Conservation (phyloP, 1,284 basidiomycete genomes). For the Polyporus tsugae region DNA sequence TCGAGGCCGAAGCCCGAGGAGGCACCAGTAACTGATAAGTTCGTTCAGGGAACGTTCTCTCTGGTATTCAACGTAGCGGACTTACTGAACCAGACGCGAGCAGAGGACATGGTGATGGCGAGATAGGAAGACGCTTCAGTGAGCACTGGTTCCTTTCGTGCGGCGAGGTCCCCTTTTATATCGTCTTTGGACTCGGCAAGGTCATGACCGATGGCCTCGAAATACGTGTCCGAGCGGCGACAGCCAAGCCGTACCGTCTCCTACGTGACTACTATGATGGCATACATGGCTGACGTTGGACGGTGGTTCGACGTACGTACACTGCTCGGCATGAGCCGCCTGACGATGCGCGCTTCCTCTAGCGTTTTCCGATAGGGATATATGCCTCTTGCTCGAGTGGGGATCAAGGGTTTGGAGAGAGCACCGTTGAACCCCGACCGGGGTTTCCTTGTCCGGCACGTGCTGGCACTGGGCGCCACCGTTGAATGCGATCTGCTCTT, state of each 20-base stretch:
- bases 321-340: background rate
- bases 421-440: too few species aligned
- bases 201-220: too few species aligned
- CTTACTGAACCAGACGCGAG: slow-evolving; percentile 32
- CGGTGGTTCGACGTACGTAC: background rate
- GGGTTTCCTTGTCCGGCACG: too few species aligned
- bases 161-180: background rate
- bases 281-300: too few species aligned
- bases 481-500: too few species aligned
- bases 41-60: background rate
- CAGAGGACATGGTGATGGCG: slow-evolving; percentile 11
- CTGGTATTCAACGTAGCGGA: background rate
- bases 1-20: slow-evolving; percentile 44
- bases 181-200: background rate
- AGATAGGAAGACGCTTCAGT: background rate
- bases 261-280: too few species aligned
- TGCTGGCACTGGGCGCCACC: too few species aligned
- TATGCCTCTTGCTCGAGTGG: background rate
- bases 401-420: background rate
- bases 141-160: background rate
- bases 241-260: too few species aligned
- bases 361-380: background rate
- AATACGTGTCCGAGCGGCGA: too few species aligned
- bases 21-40: slow-evolving; percentile 40
- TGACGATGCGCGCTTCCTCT: background rate